Evolutionary conservation across 2,329 filamentous ascomycete genomes (phyloP).

Genomic region (Allantophomopsis lycopodina): DNA sequence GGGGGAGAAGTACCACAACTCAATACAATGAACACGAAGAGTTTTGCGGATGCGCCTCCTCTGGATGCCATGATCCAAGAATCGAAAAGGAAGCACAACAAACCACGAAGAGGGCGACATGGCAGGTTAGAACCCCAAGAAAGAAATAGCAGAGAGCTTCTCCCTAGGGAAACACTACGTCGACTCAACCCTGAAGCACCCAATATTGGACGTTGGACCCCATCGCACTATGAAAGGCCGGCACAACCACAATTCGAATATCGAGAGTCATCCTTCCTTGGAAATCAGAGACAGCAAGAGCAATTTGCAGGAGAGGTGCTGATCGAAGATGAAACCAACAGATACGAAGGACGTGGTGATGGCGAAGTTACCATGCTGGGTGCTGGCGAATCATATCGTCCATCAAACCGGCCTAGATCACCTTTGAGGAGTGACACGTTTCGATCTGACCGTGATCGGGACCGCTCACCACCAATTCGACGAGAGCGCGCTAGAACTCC

Average conservation of each 20-base stretch:
- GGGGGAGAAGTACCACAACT: too few relatives aligned
- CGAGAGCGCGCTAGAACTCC: constrained; percentile 5
- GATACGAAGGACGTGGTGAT: constrained; percentile 14
- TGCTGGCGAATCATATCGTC: constrained; percentile 19
- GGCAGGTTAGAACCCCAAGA: too few relatives aligned
- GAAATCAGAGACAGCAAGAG: background rate
- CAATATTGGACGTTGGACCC: background rate
- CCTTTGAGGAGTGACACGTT: constrained; percentile 10
- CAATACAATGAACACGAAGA: too few relatives aligned
- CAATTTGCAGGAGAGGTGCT: background rate
- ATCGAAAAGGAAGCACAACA: too few relatives aligned
- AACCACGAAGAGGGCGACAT: too few relatives aligned
- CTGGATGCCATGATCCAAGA: too few relatives aligned
- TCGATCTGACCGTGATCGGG: constrained; percentile 10
- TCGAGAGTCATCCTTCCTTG: background rate
- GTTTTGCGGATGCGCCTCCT: too few relatives aligned
- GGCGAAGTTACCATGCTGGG: constrained; percentile 19
- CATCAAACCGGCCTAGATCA: constrained; percentile 13
- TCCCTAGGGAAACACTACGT: background rate
- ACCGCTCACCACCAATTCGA: constrained; percentile 3
- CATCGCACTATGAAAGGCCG: background rate
- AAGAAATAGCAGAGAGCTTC: background rate
- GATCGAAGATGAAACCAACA: constrained; percentile 1
- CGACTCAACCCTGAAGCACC: background rate
- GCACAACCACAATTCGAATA: background rate